These are phyloP conservation scores for Babesia ovata DNA, from an alignment of 169 alveolate genomes.

Conservation along the genomic window DNA sequence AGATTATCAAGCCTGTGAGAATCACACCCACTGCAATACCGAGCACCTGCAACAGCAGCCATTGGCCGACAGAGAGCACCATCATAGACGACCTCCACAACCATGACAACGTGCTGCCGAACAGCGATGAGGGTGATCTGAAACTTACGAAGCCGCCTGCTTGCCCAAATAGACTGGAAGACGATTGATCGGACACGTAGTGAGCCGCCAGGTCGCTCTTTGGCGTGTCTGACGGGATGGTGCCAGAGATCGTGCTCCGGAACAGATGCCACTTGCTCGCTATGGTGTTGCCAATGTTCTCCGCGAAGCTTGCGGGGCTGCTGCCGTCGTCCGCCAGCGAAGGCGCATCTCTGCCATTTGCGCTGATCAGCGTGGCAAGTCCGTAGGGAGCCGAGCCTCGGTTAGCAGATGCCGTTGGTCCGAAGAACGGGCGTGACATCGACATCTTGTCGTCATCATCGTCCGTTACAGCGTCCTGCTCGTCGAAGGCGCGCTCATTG, in stretches of 20 bases:
- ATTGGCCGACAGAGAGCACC: slow-evolving; percentile 16
- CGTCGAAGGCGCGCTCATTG: slow-evolving; percentile 58
- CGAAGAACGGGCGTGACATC: slow-evolving; percentile 25
- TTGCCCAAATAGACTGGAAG: background rate
- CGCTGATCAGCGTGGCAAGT: background rate
- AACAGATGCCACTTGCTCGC: slow-evolving; percentile 34
- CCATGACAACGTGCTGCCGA: background rate
- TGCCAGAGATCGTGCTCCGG: slow-evolving; percentile 2
- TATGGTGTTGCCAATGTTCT: slow-evolving; percentile 1
- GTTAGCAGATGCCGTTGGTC: background rate
- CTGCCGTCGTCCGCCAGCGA: background rate
- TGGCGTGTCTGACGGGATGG: slow-evolving; percentile 35
- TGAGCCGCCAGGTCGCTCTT: background rate
- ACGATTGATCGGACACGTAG: background rate
- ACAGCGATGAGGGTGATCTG: background rate
- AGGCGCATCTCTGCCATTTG: background rate
- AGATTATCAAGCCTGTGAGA: slow-evolving; percentile 37
- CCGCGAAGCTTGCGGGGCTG: slow-evolving; percentile 29
- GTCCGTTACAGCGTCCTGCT: slow-evolving; percentile 15
- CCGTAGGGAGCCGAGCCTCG: slow-evolving; percentile 12
- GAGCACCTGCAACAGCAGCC: slow-evolving; percentile 48
- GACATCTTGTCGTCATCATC: slow-evolving; percentile 3
- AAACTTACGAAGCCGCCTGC: background rate
- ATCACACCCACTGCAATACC: slow-evolving; percentile 58
- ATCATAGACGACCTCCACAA: slow-evolving; percentile 2